These are phyloP conservation scores for Starmerella scarabaei DNA, from an alignment of 805 yeast genomes.

Conservation along the genomic window DNA sequence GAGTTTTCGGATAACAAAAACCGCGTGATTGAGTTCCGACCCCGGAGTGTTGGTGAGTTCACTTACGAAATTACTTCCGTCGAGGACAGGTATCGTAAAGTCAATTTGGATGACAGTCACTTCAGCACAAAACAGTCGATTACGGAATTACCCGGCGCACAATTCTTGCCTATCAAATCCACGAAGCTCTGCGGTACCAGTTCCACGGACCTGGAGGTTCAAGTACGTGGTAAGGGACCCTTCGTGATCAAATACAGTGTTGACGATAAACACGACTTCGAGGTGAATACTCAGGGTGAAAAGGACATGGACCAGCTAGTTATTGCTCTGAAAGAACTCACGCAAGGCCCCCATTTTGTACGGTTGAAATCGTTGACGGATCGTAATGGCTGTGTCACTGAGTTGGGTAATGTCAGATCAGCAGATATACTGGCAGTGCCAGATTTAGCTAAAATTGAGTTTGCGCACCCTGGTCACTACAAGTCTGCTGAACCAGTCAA, in stretches of 20 bases:
- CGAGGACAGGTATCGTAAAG: conserved; percentile 30
- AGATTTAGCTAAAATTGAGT: conserved; percentile 49
- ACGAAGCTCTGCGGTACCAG: conserved; percentile 12
- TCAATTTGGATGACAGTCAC: conserved; percentile 14
- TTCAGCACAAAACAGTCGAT: conserved; percentile 26
- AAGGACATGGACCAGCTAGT: conserved; percentile 30
- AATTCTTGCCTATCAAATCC: conserved; percentile 22
- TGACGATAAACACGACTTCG: conserved; percentile 9
- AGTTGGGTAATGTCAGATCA: conserved; percentile 45
- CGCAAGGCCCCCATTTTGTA: conserved; percentile 63
- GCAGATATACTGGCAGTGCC: conserved; percentile 54
- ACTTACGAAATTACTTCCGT: conserved; percentile 66
- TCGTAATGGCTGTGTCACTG: conserved; percentile 66
- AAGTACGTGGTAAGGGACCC: conserved; percentile 69
- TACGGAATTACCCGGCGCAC: conserved; percentile 31
- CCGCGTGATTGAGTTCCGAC: conserved; percentile 48
- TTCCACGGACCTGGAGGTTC: conserved; percentile 36
- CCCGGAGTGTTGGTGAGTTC: conserved; percentile 70
- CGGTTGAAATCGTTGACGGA: conserved; percentile 57
- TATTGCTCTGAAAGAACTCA: conserved; percentile 6
- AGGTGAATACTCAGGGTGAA: conserved; percentile 2
- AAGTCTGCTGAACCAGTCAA: conserved; percentile 31
- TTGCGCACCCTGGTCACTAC: conserved; percentile 30
- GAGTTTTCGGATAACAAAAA: conserved; percentile 19
- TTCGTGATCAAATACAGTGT: conserved; percentile 58